Base-by-base conservation (phyloP, 129 eudicot genomes). In the Kitagawia praeruptora region DNA sequence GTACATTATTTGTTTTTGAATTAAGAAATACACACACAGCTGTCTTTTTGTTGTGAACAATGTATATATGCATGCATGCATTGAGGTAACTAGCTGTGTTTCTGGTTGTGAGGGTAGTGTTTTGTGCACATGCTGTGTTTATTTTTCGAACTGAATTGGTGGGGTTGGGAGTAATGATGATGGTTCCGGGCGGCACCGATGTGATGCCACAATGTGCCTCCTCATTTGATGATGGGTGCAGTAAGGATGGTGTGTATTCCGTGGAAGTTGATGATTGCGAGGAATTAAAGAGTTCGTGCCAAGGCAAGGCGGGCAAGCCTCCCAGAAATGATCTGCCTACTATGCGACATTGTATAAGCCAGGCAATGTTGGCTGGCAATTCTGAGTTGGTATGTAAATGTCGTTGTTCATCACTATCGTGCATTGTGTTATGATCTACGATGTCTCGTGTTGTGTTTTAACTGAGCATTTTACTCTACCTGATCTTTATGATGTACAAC, bases 261-360 rank as follows among this genome's bases (percentile, higher is more conserved):
- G 47, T 78, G 70, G 88, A 86, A 69, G 87, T 85, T 42, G 90
- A 89, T 34, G 84, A 83, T 47, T 53, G 80, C 14, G 86, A 85
- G 10, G 87, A 83, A 46, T 87, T 79, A 19, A 81, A 89, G 76
- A 81, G 80, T 77, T 61, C 81, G 34, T 77, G 76, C 81, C 86
- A 86, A 71, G 81, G 88, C 28, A 89, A 88, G 80, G 77, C 63
- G 9, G 84, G 84, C 63, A 87, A 85, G 86, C 96, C 92, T 74
- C 96, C 96, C 0, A 84, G 91, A 77, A 88, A 80, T 75, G 77
- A 75, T 72, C 81, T 81, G 58, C 83, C 89, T 7, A 75, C 83
- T 37, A 87, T 90, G 82, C 76, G 97, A 71, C 96, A 92, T 84
- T 80, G 90, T 75, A 83, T 88, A 34, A 92, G 97, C 90, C 91